Base-by-base conservation (phyloP, 140 eudicot genomes). In the Bidens hawaiensis region DNA sequence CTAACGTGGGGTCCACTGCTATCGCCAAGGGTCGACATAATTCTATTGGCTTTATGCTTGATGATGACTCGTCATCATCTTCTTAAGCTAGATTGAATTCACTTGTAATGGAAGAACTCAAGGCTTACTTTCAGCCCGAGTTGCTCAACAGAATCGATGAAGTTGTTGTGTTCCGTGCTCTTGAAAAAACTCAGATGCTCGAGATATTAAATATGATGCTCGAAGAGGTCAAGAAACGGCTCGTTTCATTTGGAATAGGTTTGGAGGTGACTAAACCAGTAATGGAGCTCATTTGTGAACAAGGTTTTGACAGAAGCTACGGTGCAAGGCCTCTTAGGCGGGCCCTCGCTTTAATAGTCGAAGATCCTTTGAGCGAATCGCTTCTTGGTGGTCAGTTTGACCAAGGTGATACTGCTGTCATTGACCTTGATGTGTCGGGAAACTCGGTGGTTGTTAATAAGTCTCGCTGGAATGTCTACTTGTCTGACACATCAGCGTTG, bases 321-420 rank as follows among this genome's bases (percentile, higher is more conserved):
- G 96, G 96, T 11, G 94, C 96, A 6, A 81, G 96, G 16, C 96
- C 96, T 24, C 88, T 88, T 49, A 72, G 96, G 58, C 71, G 95
- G 73, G 96, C 96, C 6, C 82, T 88, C 2, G 82, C 96, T 34
- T 73, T 49, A 19, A 77, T 88, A 22, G 63, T 88, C 12, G 96
- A 88, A 69, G 86, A 88, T 67, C 88, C 78, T 6, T 69, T 88
- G 77, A 82, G 94, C 15, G 96, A 88, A 71, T 81, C 96, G 40
- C 67, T 85, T 70, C 88, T 88, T 46, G 67, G 82, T 31, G 88
- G 76, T 18, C 77, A 77, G 50, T 82, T 34, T 63, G 73, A 82
- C 57, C 75, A 78, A 1, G 96, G 96, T 2, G 90, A 88, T 45
- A 56, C 78, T 36, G 94, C 90, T 24, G 33, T 88, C 27, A 46